phyloP scores from a whole-genome alignment of 176 grass and related monocot genomes.

The Raddia distichophylla region DNA sequence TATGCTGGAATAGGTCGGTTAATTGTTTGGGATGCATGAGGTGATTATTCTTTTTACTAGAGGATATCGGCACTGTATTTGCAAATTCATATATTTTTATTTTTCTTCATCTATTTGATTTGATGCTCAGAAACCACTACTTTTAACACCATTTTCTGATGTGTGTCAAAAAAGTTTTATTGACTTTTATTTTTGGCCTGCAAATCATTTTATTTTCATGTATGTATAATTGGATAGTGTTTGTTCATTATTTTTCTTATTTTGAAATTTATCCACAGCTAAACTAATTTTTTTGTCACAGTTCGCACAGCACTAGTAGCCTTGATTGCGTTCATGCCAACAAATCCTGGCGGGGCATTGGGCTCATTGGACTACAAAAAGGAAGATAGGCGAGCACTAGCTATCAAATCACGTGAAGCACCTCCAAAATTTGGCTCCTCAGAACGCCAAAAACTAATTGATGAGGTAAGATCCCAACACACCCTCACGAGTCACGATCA shows the following conservation, averaged over 20 bases:
- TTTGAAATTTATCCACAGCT: background rate
- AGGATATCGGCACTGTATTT: background rate
- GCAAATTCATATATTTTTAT: background rate
- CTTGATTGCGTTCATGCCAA: slow-evolving; percentile 96
- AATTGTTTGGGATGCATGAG: background rate
- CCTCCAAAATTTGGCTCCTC: slow-evolving; percentile 78
- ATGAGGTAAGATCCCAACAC: slow-evolving; percentile 58
- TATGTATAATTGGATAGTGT: background rate
- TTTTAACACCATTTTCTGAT: background rate
- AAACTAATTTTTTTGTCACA: slow-evolving; percentile 41
- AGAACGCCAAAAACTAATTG: slow-evolving; percentile 91
- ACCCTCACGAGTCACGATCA: background rate
- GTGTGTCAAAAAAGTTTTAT: background rate
- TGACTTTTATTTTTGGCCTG: slow-evolving; percentile 4
- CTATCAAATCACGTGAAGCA: slow-evolving; percentile 79
- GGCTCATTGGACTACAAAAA: slow-evolving; percentile 94
- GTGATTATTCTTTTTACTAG: background rate
- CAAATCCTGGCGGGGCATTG: slow-evolving; percentile 89
- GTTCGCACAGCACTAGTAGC: slow-evolving; percentile 95
- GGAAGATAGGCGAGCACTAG: slow-evolving; percentile 74
- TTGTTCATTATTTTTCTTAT: background rate
- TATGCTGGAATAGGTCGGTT: background rate
- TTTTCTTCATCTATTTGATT: background rate
- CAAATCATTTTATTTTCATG: background rate
- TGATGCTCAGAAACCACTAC: background rate